Evolutionary conservation across 805 yeast genomes (phyloP), one percentile per base, ranked within the genome.

Genomic region (Zygoascus flipseniorum): DNA sequence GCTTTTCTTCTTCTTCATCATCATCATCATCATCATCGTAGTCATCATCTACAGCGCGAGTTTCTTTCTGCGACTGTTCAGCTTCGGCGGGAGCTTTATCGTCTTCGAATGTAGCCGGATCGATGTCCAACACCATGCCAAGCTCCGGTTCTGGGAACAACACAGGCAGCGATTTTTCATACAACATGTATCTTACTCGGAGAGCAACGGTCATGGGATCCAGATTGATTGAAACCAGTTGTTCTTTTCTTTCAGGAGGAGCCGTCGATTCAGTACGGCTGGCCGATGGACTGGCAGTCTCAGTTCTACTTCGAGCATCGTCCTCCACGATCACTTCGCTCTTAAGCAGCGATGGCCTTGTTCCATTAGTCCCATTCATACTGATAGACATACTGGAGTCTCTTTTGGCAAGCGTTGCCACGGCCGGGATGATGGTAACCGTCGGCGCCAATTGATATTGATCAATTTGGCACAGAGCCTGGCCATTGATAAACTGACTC

Each of bases 1-100:
- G 72, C 2, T 60, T 67, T 11, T 67, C 68, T 18, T 65, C 65
- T 31, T 57, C 65, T 2, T 63, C 68, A 5, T 69, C 72, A 11
- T 68, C 73, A 8, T 68, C 76, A 28, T 65, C 70, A n/a, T 72
- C 76, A 18, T 71, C 69, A 31, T 72, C 72, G 43, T 71, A 70
- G 47, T 69, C 67, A 31, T 69, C 69, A 44, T 66, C 68, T 13
- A 59, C 65, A 10, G 11, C 43, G 44, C 44, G 14, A 1, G 65
- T 72, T 2, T 60, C 67, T 10, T 66, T 68, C 20, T 65, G 64
- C 23, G 16, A 13, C 5, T 42, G 23, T 5, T 31, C 23, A 9
- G 41, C 50, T 20, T 43, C 39, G 18, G 28, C 47, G 4, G 32
- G 41, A 5, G 42, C 55, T 5, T 55, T 56, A n/a, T 53, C 60